phyloP scores from a whole-genome alignment of 2,329 filamentous ascomycete genomes.

The Colletotrichum tofieldiae region DNA sequence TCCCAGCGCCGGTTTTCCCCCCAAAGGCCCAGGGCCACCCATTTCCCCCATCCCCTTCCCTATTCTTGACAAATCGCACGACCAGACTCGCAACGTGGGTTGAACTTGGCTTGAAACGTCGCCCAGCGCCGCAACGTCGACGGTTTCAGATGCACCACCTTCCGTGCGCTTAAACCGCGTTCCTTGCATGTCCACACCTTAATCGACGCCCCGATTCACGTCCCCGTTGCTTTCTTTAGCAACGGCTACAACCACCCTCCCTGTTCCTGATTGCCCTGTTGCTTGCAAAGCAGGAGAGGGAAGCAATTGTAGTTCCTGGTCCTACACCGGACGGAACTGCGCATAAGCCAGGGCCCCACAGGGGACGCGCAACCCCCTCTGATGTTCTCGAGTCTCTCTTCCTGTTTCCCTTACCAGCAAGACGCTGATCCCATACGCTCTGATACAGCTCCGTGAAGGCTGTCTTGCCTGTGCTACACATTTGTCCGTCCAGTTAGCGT shows the following conservation, averaged over 20 bases:
- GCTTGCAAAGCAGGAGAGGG: no score
- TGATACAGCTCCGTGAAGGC: slow-evolving; percentile 41
- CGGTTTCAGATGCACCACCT: slow-evolving; percentile 42
- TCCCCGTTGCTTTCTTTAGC: slow-evolving; percentile 41
- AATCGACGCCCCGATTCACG: slow-evolving; percentile 36
- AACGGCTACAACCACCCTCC: slow-evolving; percentile 37
- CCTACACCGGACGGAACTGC: slow-evolving; percentile 35
- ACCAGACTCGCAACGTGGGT: slow-evolving; percentile 35
- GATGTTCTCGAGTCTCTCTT: slow-evolving; percentile 29
- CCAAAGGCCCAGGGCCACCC: background rate
- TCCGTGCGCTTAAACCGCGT: slow-evolving; percentile 41
- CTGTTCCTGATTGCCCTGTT: no score
- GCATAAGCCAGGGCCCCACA: slow-evolving; percentile 43
- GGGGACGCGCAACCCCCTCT: slow-evolving; percentile 42
- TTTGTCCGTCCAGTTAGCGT: slow-evolving; percentile 18
- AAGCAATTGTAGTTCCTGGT: slow-evolving; percentile 7
- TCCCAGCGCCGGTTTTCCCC: slow-evolving; percentile 26
- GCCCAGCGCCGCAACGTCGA: slow-evolving; percentile 42
- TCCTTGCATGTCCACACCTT: slow-evolving; percentile 43
- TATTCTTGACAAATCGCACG: slow-evolving; percentile 30
- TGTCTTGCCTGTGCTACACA: slow-evolving; percentile 34
- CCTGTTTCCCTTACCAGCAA: slow-evolving; percentile 26
- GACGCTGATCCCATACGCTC: slow-evolving; percentile 40
- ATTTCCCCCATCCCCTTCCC: slow-evolving; percentile 4
- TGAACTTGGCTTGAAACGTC: slow-evolving; percentile 42